phyloP scores from a whole-genome alignment of 2,329 filamentous ascomycete species.

The Penicillium sp. region DNA sequence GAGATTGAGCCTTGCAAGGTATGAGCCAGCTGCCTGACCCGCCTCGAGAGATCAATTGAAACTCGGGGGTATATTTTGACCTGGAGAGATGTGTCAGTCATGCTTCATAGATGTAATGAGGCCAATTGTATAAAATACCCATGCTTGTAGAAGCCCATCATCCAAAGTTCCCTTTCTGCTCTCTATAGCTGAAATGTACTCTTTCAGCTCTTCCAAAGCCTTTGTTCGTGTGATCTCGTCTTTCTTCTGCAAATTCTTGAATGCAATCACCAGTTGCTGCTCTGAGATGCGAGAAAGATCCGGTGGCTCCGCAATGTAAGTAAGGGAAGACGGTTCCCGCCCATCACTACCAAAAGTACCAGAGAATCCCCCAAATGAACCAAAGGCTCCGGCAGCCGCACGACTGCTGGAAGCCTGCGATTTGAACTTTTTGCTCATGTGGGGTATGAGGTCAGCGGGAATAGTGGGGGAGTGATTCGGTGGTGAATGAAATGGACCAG shows the following conservation, averaged over 20 bases:
- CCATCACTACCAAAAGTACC: constrained; percentile 39
- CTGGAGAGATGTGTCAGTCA: constrained; percentile 47
- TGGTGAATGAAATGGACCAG: constrained; percentile 3
- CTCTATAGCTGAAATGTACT: constrained; percentile 60
- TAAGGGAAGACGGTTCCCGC: constrained; percentile 63
- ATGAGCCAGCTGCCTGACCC: constrained; percentile 85
- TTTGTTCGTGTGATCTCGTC: constrained; percentile 90
- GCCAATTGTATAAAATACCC: constrained; percentile 59
- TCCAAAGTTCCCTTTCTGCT: constrained; percentile 63
- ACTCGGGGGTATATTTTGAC: constrained; percentile 81
- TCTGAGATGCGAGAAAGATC: constrained; percentile 76
- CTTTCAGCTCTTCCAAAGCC: constrained; percentile 79
- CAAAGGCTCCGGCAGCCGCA: constrained; percentile 52
- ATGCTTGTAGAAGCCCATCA: constrained; percentile 80
- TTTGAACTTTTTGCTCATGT: constrained; percentile 62
- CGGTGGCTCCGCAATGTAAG: constrained; percentile 83
- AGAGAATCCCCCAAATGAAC: constrained; percentile 46
- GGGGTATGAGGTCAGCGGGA: constrained; percentile 31
- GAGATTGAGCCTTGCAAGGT: constrained; percentile 65
- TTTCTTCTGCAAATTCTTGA: constrained; percentile 91
- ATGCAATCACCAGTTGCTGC: constrained; percentile 78
- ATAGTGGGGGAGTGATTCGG: constrained; percentile 19
- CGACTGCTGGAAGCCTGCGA: constrained; percentile 64
- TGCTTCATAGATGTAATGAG: background rate
- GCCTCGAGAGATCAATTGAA: constrained; percentile 84